Evolutionary conservation across 768 basidiomycete genomes (phyloP).

Genomic region (Podaxis mareebaensis): DNA sequence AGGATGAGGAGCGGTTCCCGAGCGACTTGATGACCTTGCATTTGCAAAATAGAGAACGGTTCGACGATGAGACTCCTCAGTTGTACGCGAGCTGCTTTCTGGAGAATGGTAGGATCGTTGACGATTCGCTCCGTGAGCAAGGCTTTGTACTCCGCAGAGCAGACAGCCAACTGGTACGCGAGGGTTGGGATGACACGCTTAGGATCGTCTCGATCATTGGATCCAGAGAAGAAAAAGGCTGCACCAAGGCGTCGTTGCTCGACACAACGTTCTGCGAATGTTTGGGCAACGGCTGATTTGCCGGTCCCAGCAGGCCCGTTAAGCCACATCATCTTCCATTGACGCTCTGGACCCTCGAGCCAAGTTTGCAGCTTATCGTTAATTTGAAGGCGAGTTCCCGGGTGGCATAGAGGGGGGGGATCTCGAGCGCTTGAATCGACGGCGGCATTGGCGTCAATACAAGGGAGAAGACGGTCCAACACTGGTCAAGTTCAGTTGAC

Average conservation of each 20-base stretch:
- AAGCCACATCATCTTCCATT: conserved; percentile 13
- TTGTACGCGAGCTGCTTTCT: neutral
- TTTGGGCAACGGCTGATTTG: conserved; percentile 8
- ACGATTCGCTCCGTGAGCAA: neutral
- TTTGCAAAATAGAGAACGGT: neutral
- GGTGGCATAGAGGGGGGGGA: neutral
- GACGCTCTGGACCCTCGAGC: neutral
- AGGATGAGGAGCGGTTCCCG: neutral
- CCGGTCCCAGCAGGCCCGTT: conserved; percentile 10
- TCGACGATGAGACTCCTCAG: neutral
- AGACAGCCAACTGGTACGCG: conserved; percentile 5
- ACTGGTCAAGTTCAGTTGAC: neutral
- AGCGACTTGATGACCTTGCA: neutral
- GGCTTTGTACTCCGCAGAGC: neutral
- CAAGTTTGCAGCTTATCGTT: neutral
- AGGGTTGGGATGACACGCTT: neutral
- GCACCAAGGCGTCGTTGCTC: conserved; percentile 2
- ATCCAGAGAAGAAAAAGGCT: conserved; percentile 9
- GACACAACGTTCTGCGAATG: neutral
- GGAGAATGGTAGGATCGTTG: neutral
- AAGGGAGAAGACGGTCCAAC: neutral
- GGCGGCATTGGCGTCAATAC: neutral
- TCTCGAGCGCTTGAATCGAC: neutral
- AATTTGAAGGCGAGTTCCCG: neutral
- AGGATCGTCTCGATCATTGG: neutral